Conservation (phyloP, 345 rosid species). For the Angophora floribunda region DNA sequence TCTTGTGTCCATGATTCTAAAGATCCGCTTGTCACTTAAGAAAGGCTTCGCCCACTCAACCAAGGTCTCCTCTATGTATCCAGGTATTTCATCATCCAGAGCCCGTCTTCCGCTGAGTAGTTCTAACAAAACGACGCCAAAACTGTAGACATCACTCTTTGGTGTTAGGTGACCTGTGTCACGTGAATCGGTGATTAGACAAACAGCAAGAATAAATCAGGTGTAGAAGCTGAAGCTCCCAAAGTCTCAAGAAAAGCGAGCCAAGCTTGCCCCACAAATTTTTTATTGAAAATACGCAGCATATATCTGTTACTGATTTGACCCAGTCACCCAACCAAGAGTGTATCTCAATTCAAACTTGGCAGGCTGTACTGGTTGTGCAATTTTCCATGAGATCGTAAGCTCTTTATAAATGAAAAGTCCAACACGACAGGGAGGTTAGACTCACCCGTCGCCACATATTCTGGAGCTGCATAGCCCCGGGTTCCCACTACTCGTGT, state of each 20-base stretch:
- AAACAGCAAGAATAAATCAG: neutral
- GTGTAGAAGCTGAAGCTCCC: neutral
- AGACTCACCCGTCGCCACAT: slow-evolving; percentile 65
- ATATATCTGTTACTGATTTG: neutral
- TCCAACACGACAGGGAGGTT: neutral
- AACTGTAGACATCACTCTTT: slow-evolving; percentile 88
- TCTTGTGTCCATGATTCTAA: slow-evolving; percentile 81
- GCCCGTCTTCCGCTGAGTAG: slow-evolving; percentile 63
- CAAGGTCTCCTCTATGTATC: slow-evolving; percentile 39
- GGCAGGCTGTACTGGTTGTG: neutral
- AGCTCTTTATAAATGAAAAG: neutral
- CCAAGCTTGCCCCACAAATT: neutral
- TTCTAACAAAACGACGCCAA: slow-evolving; percentile 80
- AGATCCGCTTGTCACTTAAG: slow-evolving; percentile 51
- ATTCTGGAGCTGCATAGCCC: slow-evolving; percentile 96
- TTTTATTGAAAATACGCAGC: neutral
- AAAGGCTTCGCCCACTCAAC: slow-evolving; percentile 92
- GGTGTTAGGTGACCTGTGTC: slow-evolving; percentile 80
- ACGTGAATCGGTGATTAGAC: neutral
- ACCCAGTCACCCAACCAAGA: neutral
- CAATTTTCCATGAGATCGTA: neutral
- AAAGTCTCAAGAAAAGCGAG: neutral
- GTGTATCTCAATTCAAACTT: neutral
- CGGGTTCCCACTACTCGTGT: slow-evolving; percentile 81
- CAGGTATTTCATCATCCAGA: slow-evolving; percentile 42